A percentile compares a stretch with the other conserved stretches of the same genome.
Evolutionary conservation across 805 yeast genomes (phyloP).

Genomic region (Saccharomycopsis sp.): DNA sequence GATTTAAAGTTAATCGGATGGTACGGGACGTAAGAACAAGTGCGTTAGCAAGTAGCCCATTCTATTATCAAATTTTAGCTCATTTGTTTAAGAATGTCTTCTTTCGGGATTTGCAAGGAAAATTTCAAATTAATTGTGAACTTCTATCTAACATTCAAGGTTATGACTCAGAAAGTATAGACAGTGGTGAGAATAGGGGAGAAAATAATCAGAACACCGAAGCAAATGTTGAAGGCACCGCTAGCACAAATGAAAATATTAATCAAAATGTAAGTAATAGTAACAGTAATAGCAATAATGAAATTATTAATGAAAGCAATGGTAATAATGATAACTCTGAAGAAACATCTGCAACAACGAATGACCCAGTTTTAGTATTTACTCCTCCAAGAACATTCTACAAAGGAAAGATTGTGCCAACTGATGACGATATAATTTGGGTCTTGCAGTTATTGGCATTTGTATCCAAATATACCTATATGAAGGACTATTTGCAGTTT

Average conservation of each 20-base stretch:
- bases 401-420: conserved; percentile 75
- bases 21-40: neutral
- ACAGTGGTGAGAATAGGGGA: neutral
- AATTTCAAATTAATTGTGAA: neutral
- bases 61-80: conserved; percentile 11
- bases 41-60: neutral
- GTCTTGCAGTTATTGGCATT: conserved; percentile 86
- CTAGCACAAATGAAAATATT: conserved; percentile 1
- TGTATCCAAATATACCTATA: conserved; percentile 80
- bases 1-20: neutral
- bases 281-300: conserved; percentile 5
- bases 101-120: conserved; percentile 13
- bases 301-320: neutral
- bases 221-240: neutral
- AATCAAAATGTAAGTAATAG: conserved; percentile 5
- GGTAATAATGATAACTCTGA: neutral
- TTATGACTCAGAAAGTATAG: neutral
- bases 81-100: conserved; percentile 16
- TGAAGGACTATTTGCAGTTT: conserved; percentile 66
- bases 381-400: conserved; percentile 45
- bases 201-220: no score
- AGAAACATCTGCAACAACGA: conserved; percentile 1
- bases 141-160: no score
- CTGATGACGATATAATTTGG: conserved; percentile 93
- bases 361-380: conserved; percentile 3